Base-by-base conservation (phyloP, 2,329 filamentous ascomycete genomes). In the Fusarium sp. region DNA sequence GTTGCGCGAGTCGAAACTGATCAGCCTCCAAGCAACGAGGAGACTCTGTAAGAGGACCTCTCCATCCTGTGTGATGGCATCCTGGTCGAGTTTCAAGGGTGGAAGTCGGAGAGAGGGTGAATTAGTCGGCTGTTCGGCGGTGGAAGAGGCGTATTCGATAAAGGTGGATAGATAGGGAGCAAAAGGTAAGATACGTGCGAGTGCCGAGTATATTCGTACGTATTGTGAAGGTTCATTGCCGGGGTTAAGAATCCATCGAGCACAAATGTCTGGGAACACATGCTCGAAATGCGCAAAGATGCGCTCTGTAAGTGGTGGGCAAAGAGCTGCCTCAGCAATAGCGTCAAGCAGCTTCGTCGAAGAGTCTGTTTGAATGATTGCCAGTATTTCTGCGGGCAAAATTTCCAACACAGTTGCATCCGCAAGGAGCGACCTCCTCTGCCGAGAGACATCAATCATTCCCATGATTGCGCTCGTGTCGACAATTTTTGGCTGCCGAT, bases 161-260 rank as follows among this genome's bases (percentile, higher is more conserved):
- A 94, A 93, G 64, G 90, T 87, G 56, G 91, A 89, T 45, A 98
- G 84, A 77, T 95, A 89, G 53, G 94, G 92, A 71, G 92, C 92
- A 83, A 96, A 91, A 20, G 94, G 93, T 74, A 98, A 79, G 68
- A 97, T 86, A 75, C 92, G 88, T 65, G 92, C 91, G 81, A 97
- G 92, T 32, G 92, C 91, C 59, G 90, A 86, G 69, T 95, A 86
- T 55, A 91, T 73, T 34, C 80, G 58, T 74, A 79, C 74, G 79
- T 80, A 73, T 80, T 79, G 72, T 74, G 78, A 37, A 37, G 34
- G 57, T 69, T 79, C 76, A 44, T 77, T 79, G 29, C 79, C 79
- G 29, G 82, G 74, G 77, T 82, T 79, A 75, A 85, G 83, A 46
- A 92, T 83, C 94, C 94, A 97, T 83, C 92, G 86, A 67, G 94